Evolutionary conservation across 129 eudicot genomes (phyloP).

Genomic region (Apium graveolens): DNA sequence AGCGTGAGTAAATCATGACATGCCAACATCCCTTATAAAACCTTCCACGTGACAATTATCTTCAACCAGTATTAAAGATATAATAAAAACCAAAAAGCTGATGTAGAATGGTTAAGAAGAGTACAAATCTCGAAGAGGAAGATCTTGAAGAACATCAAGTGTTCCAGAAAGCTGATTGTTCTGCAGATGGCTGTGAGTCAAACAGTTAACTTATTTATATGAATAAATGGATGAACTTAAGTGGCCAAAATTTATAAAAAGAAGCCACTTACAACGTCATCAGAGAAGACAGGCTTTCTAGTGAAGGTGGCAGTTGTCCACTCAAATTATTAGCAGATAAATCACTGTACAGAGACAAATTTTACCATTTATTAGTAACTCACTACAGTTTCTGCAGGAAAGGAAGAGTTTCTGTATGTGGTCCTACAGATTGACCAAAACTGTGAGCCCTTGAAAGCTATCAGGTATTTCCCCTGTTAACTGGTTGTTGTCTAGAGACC

Average conservation of each 20-base stretch:
- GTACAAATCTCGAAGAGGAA: conserved; percentile 75
- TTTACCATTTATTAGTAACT: neutral
- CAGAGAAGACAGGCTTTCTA: conserved; percentile 54
- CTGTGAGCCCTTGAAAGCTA: conserved; percentile 55
- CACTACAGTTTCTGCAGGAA: neutral
- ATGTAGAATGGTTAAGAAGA: conserved; percentile 24
- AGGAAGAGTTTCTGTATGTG: neutral
- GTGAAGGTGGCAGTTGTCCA: conserved; percentile 72
- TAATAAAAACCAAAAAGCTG: neutral
- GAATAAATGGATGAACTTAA: neutral
- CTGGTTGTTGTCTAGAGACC: conserved; percentile 77
- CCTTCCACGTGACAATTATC: neutral
- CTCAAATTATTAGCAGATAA: conserved; percentile 68
- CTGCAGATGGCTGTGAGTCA: conserved; percentile 82
- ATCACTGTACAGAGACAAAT: conserved; percentile 46
- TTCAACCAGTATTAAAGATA: neutral
- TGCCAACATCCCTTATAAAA: neutral
- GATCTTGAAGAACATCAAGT: conserved; percentile 81
- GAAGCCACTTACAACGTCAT: conserved; percentile 57
- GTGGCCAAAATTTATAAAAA: neutral
- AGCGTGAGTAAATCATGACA: conserved; percentile 4
- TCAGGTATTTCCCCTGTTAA: conserved; percentile 90
- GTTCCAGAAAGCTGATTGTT: conserved; percentile 88
- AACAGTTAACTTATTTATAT: conserved; percentile 21
- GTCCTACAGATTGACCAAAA: conserved; percentile 70